Evolutionary conservation across 148 eudicot species (phyloP), one percentile per base, ranked within the genome.

Genomic region (Spergularia bocconei): DNA sequence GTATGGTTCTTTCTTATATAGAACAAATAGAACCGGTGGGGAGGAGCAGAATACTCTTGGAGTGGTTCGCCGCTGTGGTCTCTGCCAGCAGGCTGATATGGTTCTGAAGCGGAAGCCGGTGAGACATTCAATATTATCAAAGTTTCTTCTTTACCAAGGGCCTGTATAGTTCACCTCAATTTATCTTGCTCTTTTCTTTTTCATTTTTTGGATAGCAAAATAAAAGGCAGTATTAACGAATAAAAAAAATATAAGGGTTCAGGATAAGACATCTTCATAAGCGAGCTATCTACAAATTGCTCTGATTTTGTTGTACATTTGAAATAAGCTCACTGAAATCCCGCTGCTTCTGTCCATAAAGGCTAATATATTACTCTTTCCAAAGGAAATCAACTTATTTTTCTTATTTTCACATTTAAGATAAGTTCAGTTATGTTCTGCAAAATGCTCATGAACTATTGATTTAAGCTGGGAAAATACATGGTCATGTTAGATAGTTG

Each of bases 81-180:
- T 83, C 58, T 95, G 99, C 84, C 91, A 78, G 58, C 90, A 89
- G 77, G 75, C 87, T 70, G 94, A 95, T 75, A 88, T 95, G 99
- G 92, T 89, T 73, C 94, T 95, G 70, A 87, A 82, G 83, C 85
- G 85, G 69, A 92, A 81, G 80, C 90, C 97, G 78, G 93, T 94
- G 84, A 67, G 85, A 66, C 56, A 63, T 71, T 50, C 33, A 29
- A 58, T 21, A 23, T 48, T 9, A 56, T 57, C 13, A 23, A 71
- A 67, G 21, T 73, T 9, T 78, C 23, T 19, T 72, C 33, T 48
- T 29, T 6, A n/a, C 63, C 20, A 55, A 57, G 13, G 52, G 17
- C 20, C 70, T 61, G 14, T 61, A 9, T 20, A 44, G 48, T 44
- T 44, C 48, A 44, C 36, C 36, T 29, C 2, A 3, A 29, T 1